Base-by-base conservation (phyloP, 345 rosid species). In the Xanthoceras sorbifolium region DNA sequence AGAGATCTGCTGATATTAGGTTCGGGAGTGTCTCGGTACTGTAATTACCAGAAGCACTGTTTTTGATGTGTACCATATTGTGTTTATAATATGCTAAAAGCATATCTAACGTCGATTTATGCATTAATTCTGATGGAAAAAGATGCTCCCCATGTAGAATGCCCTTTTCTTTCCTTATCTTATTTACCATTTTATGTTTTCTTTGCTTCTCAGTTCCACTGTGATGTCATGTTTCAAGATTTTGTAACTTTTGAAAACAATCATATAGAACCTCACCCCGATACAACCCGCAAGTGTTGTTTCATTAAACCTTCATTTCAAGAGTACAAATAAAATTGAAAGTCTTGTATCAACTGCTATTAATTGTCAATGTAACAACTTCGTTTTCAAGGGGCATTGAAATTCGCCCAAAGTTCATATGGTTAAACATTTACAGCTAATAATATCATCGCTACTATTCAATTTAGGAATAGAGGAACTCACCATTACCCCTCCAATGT, bases 381-480 rank as follows among this genome's bases (percentile, higher is more conserved):
- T 44, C 59, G 22, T 40, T 42, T 26, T 17, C 18, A 9, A 61
- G 68, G 11, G 52, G 2, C 29, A 25, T 14, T 4, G 3, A 59
- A 14, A 36, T 57, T 34, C 9, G 3, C 48, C 25, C 22, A 0
- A 8, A 40, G 23, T 42, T 89, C 84, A 91, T 31, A 92, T 70
- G 15, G 95, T 81, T 61, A 90, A 52, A 84, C 88, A 81, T 84
- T 83, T 92, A 78, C 92, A 88, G 67, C 85, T 77, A n/a, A 86
- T 76, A 29, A 91, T 74, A 67, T 85, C 85, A 74, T 71, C 88
- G 32, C 79, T 23, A 32, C 55, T 69, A 64, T 64, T 78, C 54
- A 82, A 50, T 81, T 86, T 84, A 65, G 91, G 86, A 77, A 92
- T 82, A 25, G 97, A 89, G 75, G 95, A 85, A 79, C 92, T 86